Evolutionary conservation across 805 yeast genomes (phyloP).

Genomic region (Candida silvicultrix): DNA sequence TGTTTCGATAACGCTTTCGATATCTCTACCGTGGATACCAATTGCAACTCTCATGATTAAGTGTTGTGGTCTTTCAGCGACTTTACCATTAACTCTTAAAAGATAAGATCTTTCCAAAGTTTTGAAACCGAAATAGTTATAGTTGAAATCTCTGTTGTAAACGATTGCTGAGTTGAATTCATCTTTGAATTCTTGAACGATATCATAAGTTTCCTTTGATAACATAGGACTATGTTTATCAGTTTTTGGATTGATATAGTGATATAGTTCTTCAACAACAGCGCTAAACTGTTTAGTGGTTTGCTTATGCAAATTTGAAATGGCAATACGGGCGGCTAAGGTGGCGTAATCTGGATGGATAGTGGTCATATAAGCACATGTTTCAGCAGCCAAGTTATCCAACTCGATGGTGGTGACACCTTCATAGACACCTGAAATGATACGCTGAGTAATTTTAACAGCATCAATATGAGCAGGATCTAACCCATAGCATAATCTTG

Average conservation of each 20-base stretch:
- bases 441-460: slow-evolving; percentile 91
- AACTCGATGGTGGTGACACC: slow-evolving; percentile 93
- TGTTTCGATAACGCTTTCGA: slow-evolving; percentile 67
- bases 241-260: slow-evolving; percentile 77
- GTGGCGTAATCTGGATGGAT: slow-evolving; percentile 97
- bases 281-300: slow-evolving; percentile 82
- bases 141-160: slow-evolving; percentile 68
- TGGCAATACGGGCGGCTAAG: slow-evolving; percentile 92
- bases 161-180: slow-evolving; percentile 69
- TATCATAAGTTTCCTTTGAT: slow-evolving; percentile 55
- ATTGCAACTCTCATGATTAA: slow-evolving; percentile 86
- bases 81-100: slow-evolving; percentile 51
- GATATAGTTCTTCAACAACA: slow-evolving; percentile 66
- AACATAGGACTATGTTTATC: slow-evolving; percentile 53
- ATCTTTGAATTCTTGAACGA: slow-evolving; percentile 58
- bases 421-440: slow-evolving; percentile 92
- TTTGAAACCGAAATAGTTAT: slow-evolving; percentile 85
- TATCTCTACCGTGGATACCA: slow-evolving; percentile 75
- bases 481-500: slow-evolving; percentile 90
- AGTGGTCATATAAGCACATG: slow-evolving; percentile 96
- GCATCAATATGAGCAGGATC: slow-evolving; percentile 92
- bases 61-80: slow-evolving; percentile 91
- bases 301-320: slow-evolving; percentile 90
- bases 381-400: slow-evolving; percentile 85
- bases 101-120: slow-evolving; percentile 88